phyloP scores from a whole-genome alignment of 2,329 filamentous ascomycete species.

The Onygenales sp. region DNA sequence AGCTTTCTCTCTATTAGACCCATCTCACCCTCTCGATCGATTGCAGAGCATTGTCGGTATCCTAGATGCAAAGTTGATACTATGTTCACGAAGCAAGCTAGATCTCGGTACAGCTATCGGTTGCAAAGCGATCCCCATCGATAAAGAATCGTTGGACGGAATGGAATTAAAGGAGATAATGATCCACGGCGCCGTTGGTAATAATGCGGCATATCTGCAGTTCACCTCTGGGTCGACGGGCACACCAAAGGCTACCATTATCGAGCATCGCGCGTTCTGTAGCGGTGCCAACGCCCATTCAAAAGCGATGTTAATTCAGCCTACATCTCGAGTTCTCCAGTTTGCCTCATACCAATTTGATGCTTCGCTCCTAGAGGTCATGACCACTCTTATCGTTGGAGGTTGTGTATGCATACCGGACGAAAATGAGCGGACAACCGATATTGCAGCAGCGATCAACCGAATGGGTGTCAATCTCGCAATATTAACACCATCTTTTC shows the following conservation, averaged over 20 bases:
- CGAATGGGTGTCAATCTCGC: constrained; percentile 40
- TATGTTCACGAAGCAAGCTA: neutral
- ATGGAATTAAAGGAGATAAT: neutral
- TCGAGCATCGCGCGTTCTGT: constrained; percentile 30
- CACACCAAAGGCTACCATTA: constrained; percentile 11
- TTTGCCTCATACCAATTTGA: constrained; percentile 85
- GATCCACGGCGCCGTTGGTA: neutral
- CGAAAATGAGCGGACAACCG: constrained; percentile 31
- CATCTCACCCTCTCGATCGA: constrained; percentile 4
- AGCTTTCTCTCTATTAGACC: constrained; percentile 9
- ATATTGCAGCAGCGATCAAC: constrained; percentile 36
- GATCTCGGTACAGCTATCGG: neutral
- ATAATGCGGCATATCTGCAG: constrained; percentile 29
- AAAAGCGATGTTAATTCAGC: constrained; percentile 34
- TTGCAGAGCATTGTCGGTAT: neutral
- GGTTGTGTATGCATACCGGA: constrained; percentile 37
- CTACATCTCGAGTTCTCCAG: constrained; percentile 49
- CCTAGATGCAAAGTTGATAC: neutral
- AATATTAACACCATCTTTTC: constrained; percentile 48
- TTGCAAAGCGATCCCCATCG: neutral
- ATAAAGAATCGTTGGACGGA: neutral
- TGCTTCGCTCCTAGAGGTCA: constrained; percentile 82
- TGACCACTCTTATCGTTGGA: constrained; percentile 30
- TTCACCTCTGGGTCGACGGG: constrained; percentile 29
- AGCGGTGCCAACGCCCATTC: constrained; percentile 38